Conservation (phyloP, 1,139 yeast genomes). For the Hemisphaericaspora xylanilytica region DNA sequence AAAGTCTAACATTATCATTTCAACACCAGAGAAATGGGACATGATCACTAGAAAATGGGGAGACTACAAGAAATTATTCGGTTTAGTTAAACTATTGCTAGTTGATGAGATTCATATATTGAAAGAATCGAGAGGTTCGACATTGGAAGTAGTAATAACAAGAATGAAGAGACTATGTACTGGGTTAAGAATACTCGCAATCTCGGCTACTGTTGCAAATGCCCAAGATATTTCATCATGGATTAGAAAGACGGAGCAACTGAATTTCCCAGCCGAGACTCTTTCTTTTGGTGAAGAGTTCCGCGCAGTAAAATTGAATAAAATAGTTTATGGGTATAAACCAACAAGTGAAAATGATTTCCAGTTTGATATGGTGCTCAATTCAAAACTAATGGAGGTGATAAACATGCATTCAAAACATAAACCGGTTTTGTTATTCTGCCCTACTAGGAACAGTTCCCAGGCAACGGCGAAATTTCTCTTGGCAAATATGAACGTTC, state of each 20-base stretch:
- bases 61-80: constrained; percentile 38
- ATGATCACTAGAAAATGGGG: constrained; percentile 48
- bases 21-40: constrained; percentile 64
- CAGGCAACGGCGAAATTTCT: constrained; percentile 45
- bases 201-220: constrained; percentile 57
- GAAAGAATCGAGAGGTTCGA: constrained; percentile 48
- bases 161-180: constrained; percentile 45
- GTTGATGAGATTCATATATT: constrained; percentile 53
- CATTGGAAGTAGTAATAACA: constrained; percentile 51
- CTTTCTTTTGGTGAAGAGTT: constrained; percentile 45
- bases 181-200: constrained; percentile 45
- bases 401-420: constrained; percentile 31
- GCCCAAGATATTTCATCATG: constrained; percentile 48
- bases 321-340: constrained; percentile 42
- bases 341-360: constrained; percentile 38
- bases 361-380: constrained; percentile 42
- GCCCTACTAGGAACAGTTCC: constrained; percentile 52
- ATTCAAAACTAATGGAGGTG: constrained; percentile 35
- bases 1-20: constrained; percentile 44
- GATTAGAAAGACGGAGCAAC: constrained; percentile 27
- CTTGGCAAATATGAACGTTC: constrained; percentile 8
- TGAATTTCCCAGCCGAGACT: constrained; percentile 23
- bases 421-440: constrained; percentile 49
- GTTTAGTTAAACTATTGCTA: constrained; percentile 37
- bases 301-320: constrained; percentile 42